Evolutionary conservation across 345 rosid genomes (phyloP), one percentile per base, ranked within the genome.

Genomic region (Pistacia atlantica): DNA sequence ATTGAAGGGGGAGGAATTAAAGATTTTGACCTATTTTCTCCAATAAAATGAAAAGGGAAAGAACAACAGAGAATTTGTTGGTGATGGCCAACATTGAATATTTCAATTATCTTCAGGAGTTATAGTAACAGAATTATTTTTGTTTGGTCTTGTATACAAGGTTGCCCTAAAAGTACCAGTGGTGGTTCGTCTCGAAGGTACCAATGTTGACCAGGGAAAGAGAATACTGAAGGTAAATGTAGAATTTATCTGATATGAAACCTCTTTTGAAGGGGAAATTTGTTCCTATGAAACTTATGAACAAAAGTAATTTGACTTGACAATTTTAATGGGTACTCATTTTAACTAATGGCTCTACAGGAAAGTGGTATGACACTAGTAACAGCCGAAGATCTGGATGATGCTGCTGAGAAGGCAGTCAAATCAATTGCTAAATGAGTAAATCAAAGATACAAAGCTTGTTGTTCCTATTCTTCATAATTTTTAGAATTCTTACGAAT

Each of bases 381-480:
- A 66, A 92, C 98, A 0, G 99, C 99, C 8, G 98, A 94, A 78
- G 97, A 94, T 83, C 85, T 96, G 81, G 99, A 96, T 69, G 98
- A 94, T 82, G 99, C 99, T 16, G 99, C 99, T 0, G 97, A 97
- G 76, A 97, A 94, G 87, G 98, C 97, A 11, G 98, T 94, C 37
- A 90, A 91, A 85, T 88, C 96, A 20, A 38, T 83, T 63, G 55
- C 86, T 57, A 75, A 77, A 67, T 89, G 75, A 82, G 75, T 55
- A 73, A 56, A 65, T 68, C 57, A 37, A 63, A 49, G 48, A 71
- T 49, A 48, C n/a, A 28, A 28, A 17, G 60, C 33, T 13, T 45
- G 10, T 54, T 49, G 33, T 28, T 68, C 57, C 8, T 51, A 16
- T 67, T 72, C 66, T 51, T 67, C 5, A 28, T 31, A 25, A 55